Base-by-base conservation (phyloP, 2,329 filamentous ascomycete genomes). In the Ceratocystis alfenasii region DNA sequence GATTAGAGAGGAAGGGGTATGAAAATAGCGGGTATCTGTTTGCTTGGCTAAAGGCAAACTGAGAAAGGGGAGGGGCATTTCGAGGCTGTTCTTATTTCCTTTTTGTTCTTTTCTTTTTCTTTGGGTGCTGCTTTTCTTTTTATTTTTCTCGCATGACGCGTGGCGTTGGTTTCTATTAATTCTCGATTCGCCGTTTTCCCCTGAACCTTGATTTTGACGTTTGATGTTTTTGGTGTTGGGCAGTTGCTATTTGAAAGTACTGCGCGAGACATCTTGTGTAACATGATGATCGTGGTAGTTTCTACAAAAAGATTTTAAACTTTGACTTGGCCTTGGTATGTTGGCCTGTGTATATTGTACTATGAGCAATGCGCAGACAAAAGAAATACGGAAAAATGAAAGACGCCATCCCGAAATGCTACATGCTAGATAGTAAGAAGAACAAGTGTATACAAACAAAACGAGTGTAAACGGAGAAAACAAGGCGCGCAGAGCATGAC, bases 141-240 rank as follows among this genome's bases (percentile, higher is more conserved):
- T 63, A 12, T 59, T 30, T 48, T 57, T 62, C 57, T 65, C 57
- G 57, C 57, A 62, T 62, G 41, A 28, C 22, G 59, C 41, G 50
- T 33, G 64, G 64, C 57, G 64, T 65, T 61, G 57, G 44, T 61
- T 45, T 50, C 5, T 63, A 7, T 30, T 48, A 48, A 48, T 22
- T 48, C 10, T 63, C 15, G 10, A 33, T 46, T 48, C 12, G 10
- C 10, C 36, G 10, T 12, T 41, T 41, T 41, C 10, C 36, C 36
- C 36, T 30, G 1, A 48, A 36, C 7, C 25, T 33, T 63, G 33
- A 36, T 10, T 36, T n/a, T 36, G 28, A 33, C 22, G 17, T 59
- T 28, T 7, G 33, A 25, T 20, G 55, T 33, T 17, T 33, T 33
- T 55, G 17, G 5, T 8, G 17, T 15, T 8, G 7, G 20, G 55